These are phyloP conservation scores for Begonia peltatifolia DNA, from an alignment of 306 rosid genomes.

Conservation along the genomic window DNA sequence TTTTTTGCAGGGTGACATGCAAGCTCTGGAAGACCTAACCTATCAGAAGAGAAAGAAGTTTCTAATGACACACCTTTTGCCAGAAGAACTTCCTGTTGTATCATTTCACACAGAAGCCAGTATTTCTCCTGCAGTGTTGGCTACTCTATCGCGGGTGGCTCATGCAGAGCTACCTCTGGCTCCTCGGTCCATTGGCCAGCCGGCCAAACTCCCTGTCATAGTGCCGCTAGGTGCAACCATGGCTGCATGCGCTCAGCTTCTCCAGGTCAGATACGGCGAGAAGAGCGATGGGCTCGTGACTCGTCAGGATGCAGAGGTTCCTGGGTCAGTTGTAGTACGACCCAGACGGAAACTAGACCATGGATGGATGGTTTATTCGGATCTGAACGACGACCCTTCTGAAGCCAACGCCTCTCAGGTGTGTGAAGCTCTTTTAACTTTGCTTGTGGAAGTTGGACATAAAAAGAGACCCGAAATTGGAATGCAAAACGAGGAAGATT, in stretches of 20 bases:
- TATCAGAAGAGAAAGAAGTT: conserved; percentile 77
- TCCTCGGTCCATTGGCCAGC: conserved; percentile 36
- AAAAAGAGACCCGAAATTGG: conserved; percentile 48
- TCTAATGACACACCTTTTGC: conserved; percentile 53
- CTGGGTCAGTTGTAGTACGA: conserved; percentile 73
- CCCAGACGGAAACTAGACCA: conserved; percentile 79
- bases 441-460: conserved; percentile 66
- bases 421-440: conserved; percentile 83
- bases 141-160: conserved; percentile 76
- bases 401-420: conserved; percentile 89
- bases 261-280: conserved; percentile 73
- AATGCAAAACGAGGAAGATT: conserved; percentile 46
- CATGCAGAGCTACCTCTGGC: conserved; percentile 73
- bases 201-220: conserved; percentile 67
- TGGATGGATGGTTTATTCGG: conserved; percentile 97
- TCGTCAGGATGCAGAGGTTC: conserved; percentile 85
- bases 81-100: conserved; percentile 67
- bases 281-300: conserved; percentile 93
- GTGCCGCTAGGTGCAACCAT: conserved; percentile 88
- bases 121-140: conserved; percentile 64
- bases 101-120: conserved; percentile 81
- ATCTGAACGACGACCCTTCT: conserved; percentile 35
- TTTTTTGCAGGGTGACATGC: conserved; percentile 72
- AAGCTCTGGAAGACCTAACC: conserved; percentile 89
- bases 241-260: conserved; percentile 96